phyloP scores from a whole-genome alignment of 2,329 filamentous ascomycete species.

The Helotiales sp. region DNA sequence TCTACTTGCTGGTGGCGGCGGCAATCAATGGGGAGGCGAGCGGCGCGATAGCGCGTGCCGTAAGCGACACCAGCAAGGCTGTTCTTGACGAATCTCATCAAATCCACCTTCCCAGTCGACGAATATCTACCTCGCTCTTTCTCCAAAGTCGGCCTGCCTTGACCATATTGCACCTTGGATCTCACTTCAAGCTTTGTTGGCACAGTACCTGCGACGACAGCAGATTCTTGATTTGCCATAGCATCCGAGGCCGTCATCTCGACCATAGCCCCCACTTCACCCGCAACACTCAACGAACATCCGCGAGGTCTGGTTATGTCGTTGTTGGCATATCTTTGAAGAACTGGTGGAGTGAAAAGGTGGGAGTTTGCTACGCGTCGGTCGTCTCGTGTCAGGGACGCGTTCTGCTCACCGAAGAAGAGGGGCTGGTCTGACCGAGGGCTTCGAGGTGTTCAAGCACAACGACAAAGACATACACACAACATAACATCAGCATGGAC shows the following conservation, averaged over 20 bases:
- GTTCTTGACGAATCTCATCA: background rate
- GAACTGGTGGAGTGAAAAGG: constrained; percentile 24
- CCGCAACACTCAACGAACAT: constrained; percentile 8
- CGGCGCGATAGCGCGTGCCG: no score
- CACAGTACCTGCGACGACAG: background rate
- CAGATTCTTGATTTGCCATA: background rate
- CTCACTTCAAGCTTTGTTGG: background rate
- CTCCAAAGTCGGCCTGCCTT: background rate
- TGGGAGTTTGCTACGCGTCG: constrained; percentile 25
- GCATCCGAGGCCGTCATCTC: background rate
- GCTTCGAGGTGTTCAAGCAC: constrained; percentile 5
- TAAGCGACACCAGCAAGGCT: background rate
- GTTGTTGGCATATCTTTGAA: constrained; percentile 16
- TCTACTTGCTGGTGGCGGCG: no score
- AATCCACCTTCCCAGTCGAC: background rate
- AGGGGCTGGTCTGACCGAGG: constrained; percentile 24
- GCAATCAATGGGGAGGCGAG: no score
- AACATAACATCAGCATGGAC: constrained; percentile 25
- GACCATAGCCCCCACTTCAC: constrained; percentile 7
- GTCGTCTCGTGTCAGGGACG: constrained; percentile 27
- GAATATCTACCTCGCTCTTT: background rate
- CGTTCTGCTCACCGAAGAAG: constrained; percentile 23
- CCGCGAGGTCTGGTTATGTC: constrained; percentile 26
- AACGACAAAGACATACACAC: background rate
- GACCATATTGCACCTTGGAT: background rate